phyloP scores from a whole-genome alignment of 2,329 filamentous ascomycete genomes.

The Aspergillus ustus region DNA sequence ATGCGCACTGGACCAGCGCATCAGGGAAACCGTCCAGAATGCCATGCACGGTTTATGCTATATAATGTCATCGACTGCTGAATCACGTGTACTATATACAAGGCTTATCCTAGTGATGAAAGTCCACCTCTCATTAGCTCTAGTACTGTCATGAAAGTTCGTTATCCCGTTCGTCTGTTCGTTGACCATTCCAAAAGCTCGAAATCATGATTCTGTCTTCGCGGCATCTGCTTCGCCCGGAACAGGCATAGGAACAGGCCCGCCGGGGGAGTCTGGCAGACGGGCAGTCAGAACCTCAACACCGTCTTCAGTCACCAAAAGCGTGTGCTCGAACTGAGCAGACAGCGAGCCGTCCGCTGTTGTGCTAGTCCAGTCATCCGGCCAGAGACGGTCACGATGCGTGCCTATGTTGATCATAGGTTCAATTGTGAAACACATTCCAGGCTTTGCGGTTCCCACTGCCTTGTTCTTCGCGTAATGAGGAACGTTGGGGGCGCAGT shows the following conservation, averaged over 20 bases:
- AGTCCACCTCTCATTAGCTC: not conserved
- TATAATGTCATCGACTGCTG: slow-evolving; percentile 5
- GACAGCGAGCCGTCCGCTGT: slow-evolving; percentile 88
- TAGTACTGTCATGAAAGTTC: slow-evolving; percentile 9
- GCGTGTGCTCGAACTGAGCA: slow-evolving; percentile 91
- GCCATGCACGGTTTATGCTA: not conserved
- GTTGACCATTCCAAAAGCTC: slow-evolving; percentile 10
- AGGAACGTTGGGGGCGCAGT: slow-evolving; percentile 89
- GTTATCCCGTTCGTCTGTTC: slow-evolving; percentile 20
- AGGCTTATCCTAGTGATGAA: slow-evolving; percentile 2
- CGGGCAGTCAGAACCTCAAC: slow-evolving; percentile 81
- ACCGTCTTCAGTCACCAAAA: slow-evolving; percentile 81
- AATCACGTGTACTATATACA: slow-evolving; percentile 11
- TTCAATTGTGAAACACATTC: slow-evolving; percentile 99
- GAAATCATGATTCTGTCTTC: slow-evolving; percentile 29
- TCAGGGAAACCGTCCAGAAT: not conserved
- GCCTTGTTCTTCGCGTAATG: slow-evolving; percentile 99
- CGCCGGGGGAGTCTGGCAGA: slow-evolving; percentile 73
- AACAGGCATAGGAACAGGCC: slow-evolving; percentile 65
- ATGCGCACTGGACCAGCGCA: not conserved
- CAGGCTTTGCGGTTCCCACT: slow-evolving; percentile 87
- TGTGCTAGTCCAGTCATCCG: slow-evolving; percentile 97
- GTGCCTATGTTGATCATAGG: slow-evolving; percentile 96
- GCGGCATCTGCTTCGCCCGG: slow-evolving; percentile 21
- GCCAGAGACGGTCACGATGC: slow-evolving; percentile 93